Base-by-base conservation (phyloP, 768 basidiomycete genomes). In the Russula griseocarnosa region DNA sequence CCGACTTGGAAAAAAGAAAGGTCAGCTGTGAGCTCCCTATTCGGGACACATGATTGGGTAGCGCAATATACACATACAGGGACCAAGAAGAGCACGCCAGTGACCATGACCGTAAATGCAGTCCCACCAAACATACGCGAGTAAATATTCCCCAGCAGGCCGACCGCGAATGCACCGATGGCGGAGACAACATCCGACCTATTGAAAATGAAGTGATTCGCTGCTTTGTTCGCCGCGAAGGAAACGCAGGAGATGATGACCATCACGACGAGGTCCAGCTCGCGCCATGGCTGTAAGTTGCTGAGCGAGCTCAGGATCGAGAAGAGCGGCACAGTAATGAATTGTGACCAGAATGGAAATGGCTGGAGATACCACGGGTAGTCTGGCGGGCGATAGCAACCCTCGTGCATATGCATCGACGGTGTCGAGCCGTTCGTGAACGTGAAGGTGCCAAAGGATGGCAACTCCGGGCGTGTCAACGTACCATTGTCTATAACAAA, bases 41-140 rank as follows among this genome's bases (percentile, higher is more conserved):
- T 10, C 24, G 26, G 18, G 38, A 56, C 55, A 4, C 47, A 28
- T 53, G 40, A 58, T 30, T 24, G 16, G 53, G 24, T 20, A 14
- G 40, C 24, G 40, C 68, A 55, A 16, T 18, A 40, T 14, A 22
- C 38, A 81, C 87, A 73, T 72, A 92, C 91, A 14, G 92, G 92
- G 28, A 94, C 90, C 64, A 94, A 77, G 74, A 94, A 92, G 66
- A 92, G 73, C 6, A 94, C 90, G 44, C 91, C 92, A 28, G 92
- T 89, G 46, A 93, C 90, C 92, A 94, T 94, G 2, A 86, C 86
- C 11, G 91, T 92, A 74, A 94, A 94, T 22, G 92, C 92, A 4
- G 91, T 93, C 9, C 91, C 92, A 9, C 87, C 83, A 82, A 90
- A 86, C 71, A 83, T 84, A 52, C 91, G 81, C 46, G 91, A 92